phyloP scores from a whole-genome alignment of 805 yeast species.

The Cyberlindnera misumaiensis region DNA sequence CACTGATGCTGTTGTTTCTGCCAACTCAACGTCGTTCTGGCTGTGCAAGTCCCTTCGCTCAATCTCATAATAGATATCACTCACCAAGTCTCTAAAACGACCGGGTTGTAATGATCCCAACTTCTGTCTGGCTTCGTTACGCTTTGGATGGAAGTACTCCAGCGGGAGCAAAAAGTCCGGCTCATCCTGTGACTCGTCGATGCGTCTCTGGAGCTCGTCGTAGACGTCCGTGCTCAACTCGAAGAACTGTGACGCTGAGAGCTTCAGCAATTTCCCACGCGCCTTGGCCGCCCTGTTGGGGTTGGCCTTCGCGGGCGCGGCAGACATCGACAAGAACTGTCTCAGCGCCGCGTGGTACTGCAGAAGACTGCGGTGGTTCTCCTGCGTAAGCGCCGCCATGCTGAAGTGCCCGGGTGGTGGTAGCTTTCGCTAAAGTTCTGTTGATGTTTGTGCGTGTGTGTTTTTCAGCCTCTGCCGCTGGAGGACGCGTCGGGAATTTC shows the following conservation, averaged over 20 bases:
- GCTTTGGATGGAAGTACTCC: conserved; percentile 76
- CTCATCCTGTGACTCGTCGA: conserved; percentile 48
- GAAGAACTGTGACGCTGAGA: conserved; percentile 74
- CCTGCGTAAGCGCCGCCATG: conserved; percentile 11
- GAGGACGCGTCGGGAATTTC: too few species aligned
- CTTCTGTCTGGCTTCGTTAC: conserved; percentile 93
- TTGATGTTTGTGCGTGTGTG: too few species aligned
- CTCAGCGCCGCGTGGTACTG: conserved; percentile 18
- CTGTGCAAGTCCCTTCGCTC: conserved; percentile 61
- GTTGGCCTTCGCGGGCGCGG: conserved; percentile 19
- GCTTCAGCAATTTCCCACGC: conserved; percentile 73
- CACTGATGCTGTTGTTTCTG: neutral
- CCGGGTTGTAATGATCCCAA: conserved; percentile 75
- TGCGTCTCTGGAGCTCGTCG: conserved; percentile 84
- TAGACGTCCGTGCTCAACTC: conserved; percentile 92
- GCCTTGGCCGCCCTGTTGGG: conserved; percentile 67
- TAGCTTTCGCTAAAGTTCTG: too few species aligned
- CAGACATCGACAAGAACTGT: conserved; percentile 21
- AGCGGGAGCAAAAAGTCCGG: conserved; percentile 65
- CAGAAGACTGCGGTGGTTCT: conserved; percentile 12
- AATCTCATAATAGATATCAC: conserved; percentile 83
- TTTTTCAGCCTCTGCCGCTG: too few species aligned
- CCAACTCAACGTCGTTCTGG: neutral
- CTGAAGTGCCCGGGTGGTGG: too few species aligned
- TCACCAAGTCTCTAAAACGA: conserved; percentile 83